Conservation (phyloP, 179 eudicot genomes). For the Patellifolia procumbens region DNA sequence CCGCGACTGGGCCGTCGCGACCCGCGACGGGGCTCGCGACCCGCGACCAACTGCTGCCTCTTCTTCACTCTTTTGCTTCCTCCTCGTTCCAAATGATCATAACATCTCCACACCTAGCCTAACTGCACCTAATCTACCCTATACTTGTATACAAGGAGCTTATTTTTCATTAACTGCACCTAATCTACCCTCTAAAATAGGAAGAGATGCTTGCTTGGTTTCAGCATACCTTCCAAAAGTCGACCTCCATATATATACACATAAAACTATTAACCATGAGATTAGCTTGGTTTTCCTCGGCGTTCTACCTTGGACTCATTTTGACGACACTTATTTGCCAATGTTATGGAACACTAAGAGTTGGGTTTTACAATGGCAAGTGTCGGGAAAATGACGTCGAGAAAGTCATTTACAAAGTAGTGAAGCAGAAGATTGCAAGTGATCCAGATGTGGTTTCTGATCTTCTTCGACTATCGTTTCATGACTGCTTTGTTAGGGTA, state of each 20-base stretch:
- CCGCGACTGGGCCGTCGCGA: no score
- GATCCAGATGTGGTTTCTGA: slow-evolving; percentile 37
- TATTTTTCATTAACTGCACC: no score
- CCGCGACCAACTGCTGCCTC: no score
- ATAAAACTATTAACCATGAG: slow-evolving; percentile 25
- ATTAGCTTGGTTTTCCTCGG: background rate
- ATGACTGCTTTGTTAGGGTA: slow-evolving; percentile 48
- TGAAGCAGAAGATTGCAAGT: slow-evolving; percentile 18
- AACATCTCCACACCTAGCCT: no score
- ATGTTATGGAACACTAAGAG: slow-evolving; percentile 27
- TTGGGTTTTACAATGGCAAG: slow-evolving; percentile 41
- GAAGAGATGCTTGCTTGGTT: background rate
- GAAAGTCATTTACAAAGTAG: slow-evolving; percentile 30
- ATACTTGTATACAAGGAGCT: no score
- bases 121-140: no score
- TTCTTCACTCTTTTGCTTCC: no score
- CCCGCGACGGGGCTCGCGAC: no score
- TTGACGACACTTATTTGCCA: slow-evolving; percentile 22
- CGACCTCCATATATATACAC: no score
- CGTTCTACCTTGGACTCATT: slow-evolving; percentile 29
- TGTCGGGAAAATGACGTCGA: slow-evolving; percentile 36
- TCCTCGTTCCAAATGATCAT: no score
- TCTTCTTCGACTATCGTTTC: slow-evolving; percentile 42
- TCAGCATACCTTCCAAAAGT: background rate
- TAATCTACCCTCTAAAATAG: slow-evolving; percentile 11